Evolutionary conservation across 371 early-diverging fungal species (phyloP).

Genomic region (Syncephalastrum sp.): DNA sequence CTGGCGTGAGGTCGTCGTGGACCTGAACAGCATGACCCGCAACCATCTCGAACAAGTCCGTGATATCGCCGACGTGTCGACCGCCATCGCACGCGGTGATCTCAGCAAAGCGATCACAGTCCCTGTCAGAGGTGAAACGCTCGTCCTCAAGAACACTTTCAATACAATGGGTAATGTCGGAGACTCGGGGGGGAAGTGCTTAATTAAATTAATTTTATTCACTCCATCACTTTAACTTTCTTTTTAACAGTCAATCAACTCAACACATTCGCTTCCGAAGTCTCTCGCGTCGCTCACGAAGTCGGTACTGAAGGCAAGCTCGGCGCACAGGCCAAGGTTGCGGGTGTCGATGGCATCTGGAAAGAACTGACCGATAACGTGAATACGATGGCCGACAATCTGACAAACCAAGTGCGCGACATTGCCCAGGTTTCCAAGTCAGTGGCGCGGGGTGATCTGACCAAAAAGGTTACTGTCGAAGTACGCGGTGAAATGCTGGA

Average conservation of each 20-base stretch:
- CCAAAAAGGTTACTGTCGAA: slow-evolving; percentile 52
- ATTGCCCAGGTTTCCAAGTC: slow-evolving; percentile 62
- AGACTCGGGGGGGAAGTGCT: no score
- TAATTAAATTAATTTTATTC: no score
- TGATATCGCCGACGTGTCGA: slow-evolving; percentile 73
- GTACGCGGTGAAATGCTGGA: slow-evolving; percentile 65
- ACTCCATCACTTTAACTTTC: no score
- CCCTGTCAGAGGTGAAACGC: slow-evolving; percentile 64
- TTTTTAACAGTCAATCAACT: slow-evolving; percentile 39
- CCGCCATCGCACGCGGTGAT: slow-evolving; percentile 74
- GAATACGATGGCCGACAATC: slow-evolving; percentile 58
- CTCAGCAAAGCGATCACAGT: slow-evolving; percentile 67
- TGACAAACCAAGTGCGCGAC: slow-evolving; percentile 60
- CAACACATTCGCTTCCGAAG: slow-evolving; percentile 53
- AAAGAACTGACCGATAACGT: slow-evolving; percentile 67
- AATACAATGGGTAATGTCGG: slow-evolving; percentile 63
- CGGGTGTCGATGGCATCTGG: slow-evolving; percentile 65
- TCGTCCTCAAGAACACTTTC: slow-evolving; percentile 66
- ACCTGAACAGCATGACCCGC: slow-evolving; percentile 65
- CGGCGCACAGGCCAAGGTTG: slow-evolving; percentile 48
- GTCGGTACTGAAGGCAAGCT: slow-evolving; percentile 53
- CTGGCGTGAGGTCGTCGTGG: slow-evolving; percentile 70
- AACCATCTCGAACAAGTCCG: slow-evolving; percentile 71
- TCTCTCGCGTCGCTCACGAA: slow-evolving; percentile 52
- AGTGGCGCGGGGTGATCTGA: slow-evolving; percentile 56